These are phyloP conservation scores for Dichotomocladium elegans DNA, from an alignment of 371 early-diverging fungal species.

Conservation along the genomic window DNA sequence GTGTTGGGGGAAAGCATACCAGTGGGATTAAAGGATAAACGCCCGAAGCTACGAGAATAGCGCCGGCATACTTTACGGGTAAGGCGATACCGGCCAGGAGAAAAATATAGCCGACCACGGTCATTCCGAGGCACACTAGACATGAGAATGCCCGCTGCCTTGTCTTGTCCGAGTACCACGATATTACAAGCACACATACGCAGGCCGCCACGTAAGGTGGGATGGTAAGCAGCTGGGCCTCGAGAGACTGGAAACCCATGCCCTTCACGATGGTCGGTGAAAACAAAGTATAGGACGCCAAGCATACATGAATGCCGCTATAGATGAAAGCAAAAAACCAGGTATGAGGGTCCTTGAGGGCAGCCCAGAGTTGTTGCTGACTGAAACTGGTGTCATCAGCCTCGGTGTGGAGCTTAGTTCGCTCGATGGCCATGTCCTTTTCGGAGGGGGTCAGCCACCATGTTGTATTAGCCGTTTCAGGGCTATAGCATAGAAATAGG, in stretches of 20 bases:
- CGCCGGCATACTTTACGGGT: slow-evolving; percentile 30
- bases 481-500: neutral
- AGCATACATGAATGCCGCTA: neutral
- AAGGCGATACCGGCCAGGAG: slow-evolving; percentile 8
- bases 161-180: slow-evolving; percentile 9
- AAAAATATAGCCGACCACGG: slow-evolving; percentile 9
- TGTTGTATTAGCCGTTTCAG: slow-evolving; percentile 1
- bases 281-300: slow-evolving; percentile 9
- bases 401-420: neutral
- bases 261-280: slow-evolving; percentile 16
- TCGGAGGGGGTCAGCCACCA: slow-evolving; percentile 10
- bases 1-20: slow-evolving; percentile 10
- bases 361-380: slow-evolving; percentile 5
- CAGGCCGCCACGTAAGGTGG: slow-evolving; percentile 18
- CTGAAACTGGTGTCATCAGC: slow-evolving; percentile 1
- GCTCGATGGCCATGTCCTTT: slow-evolving; percentile 8
- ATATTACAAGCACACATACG: neutral
- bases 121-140: neutral
- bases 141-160: slow-evolving; percentile 4
- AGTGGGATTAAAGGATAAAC: slow-evolving; percentile 26
- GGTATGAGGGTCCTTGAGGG: slow-evolving; percentile 7
- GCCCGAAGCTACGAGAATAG: slow-evolving; percentile 33
- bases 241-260: slow-evolving; percentile 10
- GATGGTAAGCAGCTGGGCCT: slow-evolving; percentile 16
- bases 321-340: slow-evolving; percentile 1